These are phyloP conservation scores for Cryptosporidium tyzzeri DNA, from an alignment of 169 alveolate genomes.

Conservation along the genomic window DNA sequence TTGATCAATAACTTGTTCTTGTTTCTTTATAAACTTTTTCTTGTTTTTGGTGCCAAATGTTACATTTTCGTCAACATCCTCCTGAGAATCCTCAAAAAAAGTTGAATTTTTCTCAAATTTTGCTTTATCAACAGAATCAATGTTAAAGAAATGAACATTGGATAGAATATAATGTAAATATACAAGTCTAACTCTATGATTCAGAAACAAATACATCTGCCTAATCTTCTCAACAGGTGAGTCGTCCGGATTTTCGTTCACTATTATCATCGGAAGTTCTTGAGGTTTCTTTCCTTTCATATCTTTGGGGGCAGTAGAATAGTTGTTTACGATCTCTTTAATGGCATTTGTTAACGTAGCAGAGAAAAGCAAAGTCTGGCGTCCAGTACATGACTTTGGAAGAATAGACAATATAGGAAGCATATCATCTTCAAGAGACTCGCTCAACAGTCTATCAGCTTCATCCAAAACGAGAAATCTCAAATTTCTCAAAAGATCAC, in stretches of 20 bases:
- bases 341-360: slow-evolving; percentile 96
- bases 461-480: slow-evolving; percentile 95
- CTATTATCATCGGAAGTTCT: slow-evolving; percentile 52
- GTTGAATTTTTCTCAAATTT: slow-evolving; percentile 25
- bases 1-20: neutral
- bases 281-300: slow-evolving; percentile 22
- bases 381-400: slow-evolving; percentile 83
- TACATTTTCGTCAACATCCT: slow-evolving; percentile 42
- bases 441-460: slow-evolving; percentile 94
- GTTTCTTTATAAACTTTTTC: neutral
- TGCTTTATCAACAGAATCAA: slow-evolving; percentile 35
- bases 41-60: neutral
- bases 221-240: slow-evolving; percentile 48
- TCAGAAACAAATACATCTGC: slow-evolving; percentile 61
- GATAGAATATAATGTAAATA: slow-evolving; percentile 44
- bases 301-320: neutral
- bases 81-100: slow-evolving; percentile 47
- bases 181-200: slow-evolving; percentile 59
- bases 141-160: slow-evolving; percentile 29
- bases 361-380: slow-evolving; percentile 96
- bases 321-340: slow-evolving; percentile 38
- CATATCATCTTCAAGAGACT: slow-evolving; percentile 86
- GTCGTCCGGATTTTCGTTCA: slow-evolving; percentile 64
- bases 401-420: slow-evolving; percentile 80
- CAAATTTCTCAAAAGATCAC: slow-evolving; percentile 85